Base-by-base conservation (phyloP, 805 yeast species). In the Blastobotrys chiropterorum region DNA sequence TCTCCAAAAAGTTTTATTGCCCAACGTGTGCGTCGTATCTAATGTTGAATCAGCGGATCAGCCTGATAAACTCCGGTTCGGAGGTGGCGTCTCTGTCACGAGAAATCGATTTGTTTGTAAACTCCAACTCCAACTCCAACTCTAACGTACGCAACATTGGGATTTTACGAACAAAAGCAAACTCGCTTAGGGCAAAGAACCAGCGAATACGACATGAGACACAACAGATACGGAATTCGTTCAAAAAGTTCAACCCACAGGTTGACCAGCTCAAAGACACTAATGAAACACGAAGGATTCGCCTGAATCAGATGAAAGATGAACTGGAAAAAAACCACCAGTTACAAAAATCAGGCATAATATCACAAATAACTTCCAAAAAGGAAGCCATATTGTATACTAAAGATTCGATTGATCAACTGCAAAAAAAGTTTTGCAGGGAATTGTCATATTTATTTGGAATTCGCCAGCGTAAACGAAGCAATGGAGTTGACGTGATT, bases 401-500 rank as follows among this genome's bases (percentile, higher is more conserved):
- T 7, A 26, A 22, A 16, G 40, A 14, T 2, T 15, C 44, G 15
- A 43, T 51, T 11, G 20, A 26, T 16, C 21, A 31, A 14, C 39
- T 44, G 16, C 49, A 50, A 31, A 31, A 22, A 1, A 50, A 31
- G 16, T 52, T 21, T 5, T 41, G 52, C 44, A 26, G 46, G 13
- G 59, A 58, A 16, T 45, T 56, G 30, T 43, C 51, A 2, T 3
- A 19, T 16, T 15, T 58, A 16, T 58, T 58, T 46, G 54, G 47
- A 55, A 57, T 41, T 44, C 61, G 43, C 46, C 56, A 38, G 50
- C n/a, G 46, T 46, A 56, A 30, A 57, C 60, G 55, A 43, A 50
- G 21, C 54, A 49, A 15, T 59, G 55, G 34, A 17, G 21, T 44
- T 51, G 68, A 65, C 47, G 53, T 65, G n/a, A 60, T 66, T 8